phyloP scores from a whole-genome alignment of 1,284 basidiomycete species.

The Microbotryum intermedium region DNA sequence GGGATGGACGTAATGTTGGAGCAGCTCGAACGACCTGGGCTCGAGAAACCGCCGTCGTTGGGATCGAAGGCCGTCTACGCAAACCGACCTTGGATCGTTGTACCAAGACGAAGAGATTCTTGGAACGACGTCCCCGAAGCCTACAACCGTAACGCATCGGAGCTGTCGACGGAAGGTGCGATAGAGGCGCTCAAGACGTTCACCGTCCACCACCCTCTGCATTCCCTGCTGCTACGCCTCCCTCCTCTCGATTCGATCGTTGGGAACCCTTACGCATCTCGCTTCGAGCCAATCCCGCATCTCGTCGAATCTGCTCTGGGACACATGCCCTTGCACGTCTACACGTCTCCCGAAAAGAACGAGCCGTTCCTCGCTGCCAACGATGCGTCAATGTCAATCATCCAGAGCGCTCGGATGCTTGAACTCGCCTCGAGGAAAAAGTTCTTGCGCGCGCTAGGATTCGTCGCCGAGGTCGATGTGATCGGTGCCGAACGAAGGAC shows the following conservation, averaged over 20 bases:
- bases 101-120: conserved; percentile 22
- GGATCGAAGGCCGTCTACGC: not conserved
- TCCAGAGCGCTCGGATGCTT: conserved; percentile 32
- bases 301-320: conserved; percentile 32
- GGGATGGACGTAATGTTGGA: conserved; percentile 21
- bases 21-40: conserved; percentile 10
- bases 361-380: conserved; percentile 29
- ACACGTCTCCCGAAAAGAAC: conserved; percentile 17
- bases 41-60: not conserved
- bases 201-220: conserved; percentile 17
- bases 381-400: conserved; percentile 25
- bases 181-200: conserved; percentile 18
- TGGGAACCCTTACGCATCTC: conserved; percentile 30
- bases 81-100: conserved; percentile 29
- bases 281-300: conserved; percentile 28
- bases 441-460: conserved; percentile 27
- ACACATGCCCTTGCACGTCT: conserved; percentile 28
- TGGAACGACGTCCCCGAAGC: conserved; percentile 21
- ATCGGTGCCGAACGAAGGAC: conserved; percentile 15
- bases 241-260: conserved; percentile 29
- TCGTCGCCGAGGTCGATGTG: conserved; percentile 30
- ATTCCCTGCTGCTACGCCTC: conserved; percentile 30
- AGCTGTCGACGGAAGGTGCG: conserved; percentile 8
- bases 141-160: conserved; percentile 18
- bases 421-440: conserved; percentile 23